A percentile compares a stretch with the other conserved stretches of the same genome.
Evolutionary conservation across 176 grass and related monocot genomes (phyloP).

Genomic region (Bothriochloa decipiens): DNA sequence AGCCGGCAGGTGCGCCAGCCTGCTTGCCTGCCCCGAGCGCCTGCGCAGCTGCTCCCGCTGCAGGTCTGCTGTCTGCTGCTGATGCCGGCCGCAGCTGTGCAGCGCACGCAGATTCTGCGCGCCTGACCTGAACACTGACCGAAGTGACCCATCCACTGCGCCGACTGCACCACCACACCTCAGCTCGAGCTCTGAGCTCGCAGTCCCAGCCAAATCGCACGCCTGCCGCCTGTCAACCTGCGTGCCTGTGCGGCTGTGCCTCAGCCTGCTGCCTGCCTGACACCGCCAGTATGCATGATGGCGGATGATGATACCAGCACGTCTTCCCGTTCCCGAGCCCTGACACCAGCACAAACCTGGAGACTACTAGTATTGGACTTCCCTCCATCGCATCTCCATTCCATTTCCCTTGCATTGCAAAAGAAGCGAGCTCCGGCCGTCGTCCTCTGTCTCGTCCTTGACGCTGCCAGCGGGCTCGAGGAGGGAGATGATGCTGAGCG

Average conservation of each 20-base stretch:
- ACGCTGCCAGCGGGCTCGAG: background rate
- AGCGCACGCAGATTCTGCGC: slow-evolving; percentile 51
- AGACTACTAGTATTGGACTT: background rate
- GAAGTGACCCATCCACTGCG: slow-evolving; percentile 89
- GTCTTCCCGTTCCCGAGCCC: slow-evolving; percentile 1
- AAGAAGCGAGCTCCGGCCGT: background rate
- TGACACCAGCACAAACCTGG: slow-evolving; percentile 36
- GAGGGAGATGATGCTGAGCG: slow-evolving; percentile 65
- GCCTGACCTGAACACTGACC: slow-evolving; percentile 25
- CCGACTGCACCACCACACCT: background rate
- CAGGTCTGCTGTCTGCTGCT: background rate
- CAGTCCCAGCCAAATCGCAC: slow-evolving; percentile 2
- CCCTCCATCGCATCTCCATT: background rate
- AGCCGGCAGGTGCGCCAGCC: slow-evolving; percentile 24
- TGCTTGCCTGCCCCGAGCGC: background rate
- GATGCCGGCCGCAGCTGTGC: background rate
- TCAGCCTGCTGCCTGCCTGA: slow-evolving; percentile 28
- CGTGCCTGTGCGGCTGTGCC: background rate
- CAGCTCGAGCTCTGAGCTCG: too few species aligned
- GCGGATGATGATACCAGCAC: slow-evolving; percentile 6
- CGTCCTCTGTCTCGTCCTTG: background rate
- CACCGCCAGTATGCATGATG: slow-evolving; percentile 25
- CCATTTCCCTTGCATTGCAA: background rate
- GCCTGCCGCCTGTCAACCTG: background rate
- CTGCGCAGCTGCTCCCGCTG: slow-evolving; percentile 22